Evolutionary conservation across 2,329 filamentous ascomycete genomes (phyloP).

Genomic region (Epichloe elymi): DNA sequence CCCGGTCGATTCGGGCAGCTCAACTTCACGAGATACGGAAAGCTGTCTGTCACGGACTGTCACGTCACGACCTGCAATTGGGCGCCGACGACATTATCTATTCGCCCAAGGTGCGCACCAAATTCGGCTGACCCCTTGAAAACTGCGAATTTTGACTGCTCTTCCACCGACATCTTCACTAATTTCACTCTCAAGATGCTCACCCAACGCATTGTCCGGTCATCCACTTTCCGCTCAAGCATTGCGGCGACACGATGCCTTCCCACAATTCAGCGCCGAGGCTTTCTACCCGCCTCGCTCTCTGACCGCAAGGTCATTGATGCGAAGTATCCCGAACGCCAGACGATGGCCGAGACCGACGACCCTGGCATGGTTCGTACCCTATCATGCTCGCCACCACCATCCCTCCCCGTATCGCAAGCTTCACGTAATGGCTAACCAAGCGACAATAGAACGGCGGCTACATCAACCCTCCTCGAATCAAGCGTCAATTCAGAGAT

Average conservation of each 20-base stretch:
- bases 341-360: constrained; percentile 40
- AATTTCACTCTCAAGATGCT: constrained; percentile 37
- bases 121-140: background rate
- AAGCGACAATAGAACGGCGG: constrained; percentile 55
- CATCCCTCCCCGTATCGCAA: background rate
- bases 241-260: constrained; percentile 34
- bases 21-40: background rate
- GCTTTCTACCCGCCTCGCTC: constrained; percentile 38
- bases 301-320: constrained; percentile 34
- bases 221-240: constrained; percentile 29
- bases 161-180: background rate
- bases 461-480: constrained; percentile 62
- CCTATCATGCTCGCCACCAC: background rate
- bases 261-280: constrained; percentile 42
- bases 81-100: constrained; percentile 18
- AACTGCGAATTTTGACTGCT: background rate
- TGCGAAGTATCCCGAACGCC: constrained; percentile 37
- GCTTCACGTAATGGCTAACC: constrained; percentile 11
- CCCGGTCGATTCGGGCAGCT: background rate
- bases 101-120: constrained; percentile 13
- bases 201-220: constrained; percentile 43
- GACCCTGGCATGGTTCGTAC: constrained; percentile 52
- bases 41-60: background rate
- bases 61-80: constrained; percentile 21
- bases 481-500: constrained; percentile 88